Conservation (phyloP, 257 asterid genomes). For the Solanum pennellii region DNA sequence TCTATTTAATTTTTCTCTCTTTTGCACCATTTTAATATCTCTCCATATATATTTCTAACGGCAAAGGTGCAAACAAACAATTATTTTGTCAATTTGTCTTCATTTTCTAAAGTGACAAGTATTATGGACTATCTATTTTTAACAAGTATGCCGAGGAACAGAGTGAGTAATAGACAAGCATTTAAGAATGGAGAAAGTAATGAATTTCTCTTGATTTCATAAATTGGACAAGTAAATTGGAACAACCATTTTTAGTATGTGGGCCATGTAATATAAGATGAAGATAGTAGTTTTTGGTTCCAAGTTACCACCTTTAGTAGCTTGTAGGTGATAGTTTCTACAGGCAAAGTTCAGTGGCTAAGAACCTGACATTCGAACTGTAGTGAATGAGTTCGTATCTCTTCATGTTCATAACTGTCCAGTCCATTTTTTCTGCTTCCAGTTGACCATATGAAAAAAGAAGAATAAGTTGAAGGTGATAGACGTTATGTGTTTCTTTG, state of each 20-base stretch:
- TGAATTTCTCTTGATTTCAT: not conserved
- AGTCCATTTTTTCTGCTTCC: not conserved
- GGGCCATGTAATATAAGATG: not conserved
- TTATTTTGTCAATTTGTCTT: not conserved
- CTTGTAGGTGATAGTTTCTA: not conserved
- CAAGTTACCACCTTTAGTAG: not conserved
- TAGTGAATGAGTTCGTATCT: not conserved
- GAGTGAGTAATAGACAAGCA: not conserved
- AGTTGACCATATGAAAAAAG: not conserved
- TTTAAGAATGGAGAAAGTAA: not conserved
- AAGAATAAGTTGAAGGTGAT: conserved; percentile 7
- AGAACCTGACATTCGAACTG: not conserved
- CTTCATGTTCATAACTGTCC: not conserved
- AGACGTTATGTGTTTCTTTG: conserved; percentile 7
- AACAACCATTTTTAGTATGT: not conserved
- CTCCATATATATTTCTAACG: not conserved
- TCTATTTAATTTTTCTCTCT: not conserved
- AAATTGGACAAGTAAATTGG: not conserved
- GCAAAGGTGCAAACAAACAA: not conserved
- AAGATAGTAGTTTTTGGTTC: not conserved
- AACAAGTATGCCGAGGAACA: not conserved
- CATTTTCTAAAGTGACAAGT: not conserved
- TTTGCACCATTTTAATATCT: not conserved
- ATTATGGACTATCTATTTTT: not conserved
- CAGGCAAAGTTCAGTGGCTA: not conserved